Percentiles rank a stretch among this genome's conserved stretches.
These are phyloP conservation scores for Liquidambar formosana DNA, from an alignment of 164 flowering plant species.

Conservation along the genomic window DNA sequence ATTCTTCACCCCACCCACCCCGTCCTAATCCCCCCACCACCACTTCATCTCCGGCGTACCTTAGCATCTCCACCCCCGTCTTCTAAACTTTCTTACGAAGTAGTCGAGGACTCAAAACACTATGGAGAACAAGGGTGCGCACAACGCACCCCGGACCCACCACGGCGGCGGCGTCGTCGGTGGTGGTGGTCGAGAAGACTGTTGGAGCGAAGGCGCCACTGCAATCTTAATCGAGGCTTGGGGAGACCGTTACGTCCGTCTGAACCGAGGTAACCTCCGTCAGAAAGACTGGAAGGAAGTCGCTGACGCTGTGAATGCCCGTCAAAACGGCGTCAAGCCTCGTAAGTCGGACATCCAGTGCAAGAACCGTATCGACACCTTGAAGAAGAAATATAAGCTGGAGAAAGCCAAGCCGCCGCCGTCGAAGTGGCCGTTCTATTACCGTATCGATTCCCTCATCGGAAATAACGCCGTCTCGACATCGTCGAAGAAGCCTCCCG, in stretches of 20 bases:
- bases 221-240: constrained; percentile 69
- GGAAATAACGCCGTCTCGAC: constrained; percentile 29
- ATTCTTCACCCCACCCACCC: constrained; percentile 4
- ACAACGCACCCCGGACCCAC: constrained; percentile 7
- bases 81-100: too few species aligned
- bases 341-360: constrained; percentile 65
- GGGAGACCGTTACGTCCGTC: constrained; percentile 67
- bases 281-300: constrained; percentile 81
- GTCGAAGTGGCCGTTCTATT: constrained; percentile 60
- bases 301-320: constrained; percentile 61
- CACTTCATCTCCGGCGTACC: constrained; percentile 23
- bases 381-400: constrained; percentile 76
- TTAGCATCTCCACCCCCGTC: constrained; percentile 12
- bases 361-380: constrained; percentile 76
- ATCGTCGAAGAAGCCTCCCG: constrained; percentile 8
- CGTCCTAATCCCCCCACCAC: not conserved
- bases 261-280: constrained; percentile 71
- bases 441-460: constrained; percentile 50
- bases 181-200: constrained; percentile 60
- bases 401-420: constrained; percentile 51
- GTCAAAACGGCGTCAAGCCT: constrained; percentile 38
- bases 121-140: constrained; percentile 25
- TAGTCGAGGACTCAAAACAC: not conserved
- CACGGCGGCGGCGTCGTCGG: constrained; percentile 22
- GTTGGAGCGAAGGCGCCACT: constrained; percentile 83